Percentiles rank a stretch among this genome's conserved stretches.
Conservation (phyloP, 139 green algal genomes). For the Tetraselmis striata region DNA sequence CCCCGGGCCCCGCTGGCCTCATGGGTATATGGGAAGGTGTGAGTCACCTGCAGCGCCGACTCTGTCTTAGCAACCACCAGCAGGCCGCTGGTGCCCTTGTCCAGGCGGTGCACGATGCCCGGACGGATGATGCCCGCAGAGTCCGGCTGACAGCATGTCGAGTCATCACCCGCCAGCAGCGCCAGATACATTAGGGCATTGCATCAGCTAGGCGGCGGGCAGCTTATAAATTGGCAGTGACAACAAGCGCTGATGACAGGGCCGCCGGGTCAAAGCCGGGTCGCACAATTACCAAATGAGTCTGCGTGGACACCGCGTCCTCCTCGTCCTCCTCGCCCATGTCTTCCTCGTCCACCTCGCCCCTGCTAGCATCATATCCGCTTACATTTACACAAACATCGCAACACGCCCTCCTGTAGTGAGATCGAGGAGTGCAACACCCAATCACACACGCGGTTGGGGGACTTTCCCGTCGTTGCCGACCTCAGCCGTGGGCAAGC, state of each 20-base stretch:
- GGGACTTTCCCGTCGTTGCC: background rate
- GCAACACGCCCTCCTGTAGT: no score
- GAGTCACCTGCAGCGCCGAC: conserved; percentile 4
- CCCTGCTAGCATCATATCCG: background rate
- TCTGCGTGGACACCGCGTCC: background rate
- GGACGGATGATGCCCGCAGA: conserved; percentile 53
- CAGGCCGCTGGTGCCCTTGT: conserved; percentile 87
- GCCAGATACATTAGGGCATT: no score
- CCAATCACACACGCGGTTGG: background rate
- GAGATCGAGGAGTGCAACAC: background rate
- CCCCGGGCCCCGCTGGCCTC: no score
- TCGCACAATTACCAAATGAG: no score
- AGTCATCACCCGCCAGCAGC: background rate
- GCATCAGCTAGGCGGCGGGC: no score
- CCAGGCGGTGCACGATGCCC: conserved; percentile 96
- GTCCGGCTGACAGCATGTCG: background rate
- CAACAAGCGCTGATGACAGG: no score
- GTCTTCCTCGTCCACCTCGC: background rate
- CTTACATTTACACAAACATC: background rate
- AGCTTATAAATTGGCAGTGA: no score
- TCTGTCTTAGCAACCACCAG: conserved; percentile 89
- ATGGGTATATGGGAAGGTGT: conserved; percentile 4
- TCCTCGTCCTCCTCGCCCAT: conserved; percentile 14
- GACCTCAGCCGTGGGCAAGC: conserved; percentile 31
- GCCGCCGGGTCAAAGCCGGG: no score